Percentiles rank a stretch among this genome's conserved stretches.
Conservation (phyloP, 768 basidiomycete species). For the Trametes elegans region DNA sequence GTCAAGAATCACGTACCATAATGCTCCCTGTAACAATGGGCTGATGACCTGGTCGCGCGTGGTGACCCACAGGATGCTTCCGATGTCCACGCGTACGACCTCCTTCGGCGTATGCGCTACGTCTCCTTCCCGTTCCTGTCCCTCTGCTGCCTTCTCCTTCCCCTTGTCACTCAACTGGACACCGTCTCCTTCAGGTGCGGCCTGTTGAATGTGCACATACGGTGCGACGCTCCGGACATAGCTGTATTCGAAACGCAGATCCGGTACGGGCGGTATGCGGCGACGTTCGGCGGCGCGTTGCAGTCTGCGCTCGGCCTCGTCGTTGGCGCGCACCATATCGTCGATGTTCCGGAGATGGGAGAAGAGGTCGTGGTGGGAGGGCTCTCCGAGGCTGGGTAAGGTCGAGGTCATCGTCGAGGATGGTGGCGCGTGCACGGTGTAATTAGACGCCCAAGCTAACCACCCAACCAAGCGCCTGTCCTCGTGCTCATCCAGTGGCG, state of each 20-base stretch:
- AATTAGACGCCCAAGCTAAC: too few species aligned
- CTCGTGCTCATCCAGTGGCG: too few species aligned
- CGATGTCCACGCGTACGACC: slow-evolving; percentile 46
- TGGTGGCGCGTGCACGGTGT: too few species aligned
- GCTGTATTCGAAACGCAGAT: slow-evolving; percentile 73
- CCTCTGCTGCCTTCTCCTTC: slow-evolving; percentile 31
- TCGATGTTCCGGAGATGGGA: slow-evolving; percentile 13
- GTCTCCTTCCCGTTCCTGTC: background rate
- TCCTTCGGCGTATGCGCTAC: slow-evolving; percentile 7
- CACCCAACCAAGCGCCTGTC: too few species aligned
- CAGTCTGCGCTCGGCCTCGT: slow-evolving; percentile 8
- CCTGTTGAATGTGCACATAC: slow-evolving; percentile 43
- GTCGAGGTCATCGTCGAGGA: background rate
- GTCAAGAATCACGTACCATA: slow-evolving; percentile 48
- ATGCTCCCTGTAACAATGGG: slow-evolving; percentile 62
- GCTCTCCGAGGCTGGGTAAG: background rate
- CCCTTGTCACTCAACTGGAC: slow-evolving; percentile 27
- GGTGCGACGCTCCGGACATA: slow-evolving; percentile 61
- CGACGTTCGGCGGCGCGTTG: slow-evolving; percentile 23
- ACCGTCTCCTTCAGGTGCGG: background rate
- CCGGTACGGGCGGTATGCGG: slow-evolving; percentile 57
- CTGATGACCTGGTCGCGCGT: slow-evolving; percentile 65
- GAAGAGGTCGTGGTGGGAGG: slow-evolving; percentile 11
- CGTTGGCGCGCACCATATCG: slow-evolving; percentile 12
- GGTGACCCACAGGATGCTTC: slow-evolving; percentile 58